phyloP scores from a whole-genome alignment of 176 grass and related monocot species.

The Elymus sibiricus region DNA sequence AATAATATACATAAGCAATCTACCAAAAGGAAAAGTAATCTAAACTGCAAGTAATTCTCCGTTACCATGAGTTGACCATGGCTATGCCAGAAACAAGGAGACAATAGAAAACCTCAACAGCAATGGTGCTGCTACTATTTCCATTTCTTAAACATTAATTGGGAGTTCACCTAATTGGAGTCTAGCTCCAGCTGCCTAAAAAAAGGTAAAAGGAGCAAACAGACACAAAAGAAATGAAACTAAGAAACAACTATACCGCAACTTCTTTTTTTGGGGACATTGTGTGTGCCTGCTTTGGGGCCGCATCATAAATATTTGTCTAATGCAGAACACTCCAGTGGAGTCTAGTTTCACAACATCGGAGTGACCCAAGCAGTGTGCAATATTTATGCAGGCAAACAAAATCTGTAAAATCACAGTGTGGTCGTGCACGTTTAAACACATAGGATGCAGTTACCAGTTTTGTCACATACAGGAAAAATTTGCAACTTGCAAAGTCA shows the following conservation, averaged over 20 bases:
- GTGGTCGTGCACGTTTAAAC: neutral
- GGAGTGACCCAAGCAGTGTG: conserved; percentile 37
- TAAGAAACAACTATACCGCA: neutral
- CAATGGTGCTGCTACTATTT: neutral
- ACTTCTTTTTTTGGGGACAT: neutral
- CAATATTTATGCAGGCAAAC: conserved; percentile 31
- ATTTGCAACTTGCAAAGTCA: neutral
- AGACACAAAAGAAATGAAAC: neutral
- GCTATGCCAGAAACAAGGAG: neutral
- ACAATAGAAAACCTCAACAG: neutral
- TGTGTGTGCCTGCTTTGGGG: too few species aligned
- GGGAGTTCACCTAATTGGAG: too few species aligned
- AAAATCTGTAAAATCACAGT: conserved; percentile 30
- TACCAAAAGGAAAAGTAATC: neutral
- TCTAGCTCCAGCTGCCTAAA: neutral
- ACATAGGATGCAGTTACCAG: neutral
- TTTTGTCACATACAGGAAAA: too few species aligned
- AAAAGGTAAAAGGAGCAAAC: neutral
- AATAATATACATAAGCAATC: neutral
- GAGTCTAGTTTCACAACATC: conserved; percentile 14
- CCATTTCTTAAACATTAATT: neutral
- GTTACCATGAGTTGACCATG: neutral
- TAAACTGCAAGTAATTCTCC: neutral
- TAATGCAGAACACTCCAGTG: conserved; percentile 5
- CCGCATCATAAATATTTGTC: too few species aligned